Percentiles rank a stretch among this genome's conserved stretches.
Conservation (phyloP, 2,329 filamentous ascomycete genomes). For the Pseudodiploospora longispora region DNA sequence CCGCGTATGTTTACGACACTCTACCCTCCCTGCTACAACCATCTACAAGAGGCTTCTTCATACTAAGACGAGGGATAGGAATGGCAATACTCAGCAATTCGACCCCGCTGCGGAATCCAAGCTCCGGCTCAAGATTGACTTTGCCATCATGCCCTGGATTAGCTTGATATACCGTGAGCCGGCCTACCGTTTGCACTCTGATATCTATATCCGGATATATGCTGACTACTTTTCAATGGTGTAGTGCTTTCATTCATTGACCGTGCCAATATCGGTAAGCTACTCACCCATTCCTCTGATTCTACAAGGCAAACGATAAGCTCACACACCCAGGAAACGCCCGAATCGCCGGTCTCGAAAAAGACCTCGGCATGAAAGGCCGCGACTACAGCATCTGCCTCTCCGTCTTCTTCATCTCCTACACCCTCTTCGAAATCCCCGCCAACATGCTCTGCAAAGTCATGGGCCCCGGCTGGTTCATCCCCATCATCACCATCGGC, state of each 20-base stretch:
- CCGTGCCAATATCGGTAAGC: constrained; percentile 55
- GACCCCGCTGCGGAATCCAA: constrained; percentile 48
- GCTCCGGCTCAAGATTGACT: constrained; percentile 55
- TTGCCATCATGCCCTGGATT: constrained; percentile 56
- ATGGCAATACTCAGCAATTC: constrained; percentile 16
- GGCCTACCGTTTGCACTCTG: constrained; percentile 13
- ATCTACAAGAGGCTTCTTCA: too few relatives aligned
- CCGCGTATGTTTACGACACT: too few relatives aligned
- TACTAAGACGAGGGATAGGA: too few relatives aligned
- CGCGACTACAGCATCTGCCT: constrained; percentile 57
- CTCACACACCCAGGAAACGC: constrained; percentile 40
- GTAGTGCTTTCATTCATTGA: constrained; percentile 46
- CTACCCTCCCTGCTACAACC: too few relatives aligned
- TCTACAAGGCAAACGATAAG: too few relatives aligned
- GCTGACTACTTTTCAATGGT: not conserved
- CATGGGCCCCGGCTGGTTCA: constrained; percentile 57
- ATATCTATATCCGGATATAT: not conserved
- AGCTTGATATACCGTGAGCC: constrained; percentile 57
- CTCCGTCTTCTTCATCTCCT: constrained; percentile 56
- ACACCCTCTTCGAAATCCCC: constrained; percentile 59
- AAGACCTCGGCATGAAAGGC: constrained; percentile 42
- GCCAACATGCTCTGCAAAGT: constrained; percentile 55
- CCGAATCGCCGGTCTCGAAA: constrained; percentile 46
- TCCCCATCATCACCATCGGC: constrained; percentile 46
- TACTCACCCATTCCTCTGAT: not conserved